These are phyloP conservation scores for Xanthoparmelia taractica DNA, from an alignment of 495 filamentous ascomycete genomes.

Conservation along the genomic window DNA sequence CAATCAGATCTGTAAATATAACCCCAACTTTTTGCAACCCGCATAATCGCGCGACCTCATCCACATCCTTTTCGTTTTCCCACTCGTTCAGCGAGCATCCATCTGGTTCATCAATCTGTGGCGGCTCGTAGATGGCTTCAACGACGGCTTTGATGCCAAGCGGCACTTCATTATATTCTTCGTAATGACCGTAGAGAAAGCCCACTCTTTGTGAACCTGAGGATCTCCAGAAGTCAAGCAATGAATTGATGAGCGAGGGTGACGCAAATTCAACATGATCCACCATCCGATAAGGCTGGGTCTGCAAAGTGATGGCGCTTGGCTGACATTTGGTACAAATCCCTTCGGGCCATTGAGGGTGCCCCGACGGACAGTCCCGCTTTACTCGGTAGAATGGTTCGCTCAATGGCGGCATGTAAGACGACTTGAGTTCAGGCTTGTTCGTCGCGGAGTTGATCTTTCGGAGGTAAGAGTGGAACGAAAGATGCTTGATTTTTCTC, in stretches of 20 bases:
- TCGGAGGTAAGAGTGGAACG: slow-evolving; percentile 87
- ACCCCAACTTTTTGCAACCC: slow-evolving; percentile 86
- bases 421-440: slow-evolving; percentile 80
- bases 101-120: slow-evolving; percentile 84
- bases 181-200: slow-evolving; percentile 84
- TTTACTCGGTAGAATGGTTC: slow-evolving; percentile 91
- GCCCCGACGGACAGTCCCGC: slow-evolving; percentile 83
- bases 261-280: slow-evolving; percentile 96
- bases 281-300: slow-evolving; percentile 93
- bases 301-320: slow-evolving; percentile 90
- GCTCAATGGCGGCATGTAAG: slow-evolving; percentile 90
- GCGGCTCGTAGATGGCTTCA: slow-evolving; percentile 95
- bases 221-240: slow-evolving; percentile 85
- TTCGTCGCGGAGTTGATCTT: slow-evolving; percentile 96
- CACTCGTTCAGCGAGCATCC: slow-evolving; percentile 82
- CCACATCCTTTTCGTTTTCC: slow-evolving; percentile 76
- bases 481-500: slow-evolving; percentile 97
- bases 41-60: slow-evolving; percentile 74
- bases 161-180: slow-evolving; percentile 87
- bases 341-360: slow-evolving; percentile 90
- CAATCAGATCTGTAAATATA: slow-evolving; percentile 89
- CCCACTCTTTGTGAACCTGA: slow-evolving; percentile 75
- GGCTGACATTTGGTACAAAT: slow-evolving; percentile 99
- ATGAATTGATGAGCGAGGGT: slow-evolving; percentile 69
- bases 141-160: slow-evolving; percentile 94